These are phyloP conservation scores for Cephalotrichum gorgonifer DNA, from an alignment of 2,329 filamentous ascomycete genomes.

Conservation along the genomic window DNA sequence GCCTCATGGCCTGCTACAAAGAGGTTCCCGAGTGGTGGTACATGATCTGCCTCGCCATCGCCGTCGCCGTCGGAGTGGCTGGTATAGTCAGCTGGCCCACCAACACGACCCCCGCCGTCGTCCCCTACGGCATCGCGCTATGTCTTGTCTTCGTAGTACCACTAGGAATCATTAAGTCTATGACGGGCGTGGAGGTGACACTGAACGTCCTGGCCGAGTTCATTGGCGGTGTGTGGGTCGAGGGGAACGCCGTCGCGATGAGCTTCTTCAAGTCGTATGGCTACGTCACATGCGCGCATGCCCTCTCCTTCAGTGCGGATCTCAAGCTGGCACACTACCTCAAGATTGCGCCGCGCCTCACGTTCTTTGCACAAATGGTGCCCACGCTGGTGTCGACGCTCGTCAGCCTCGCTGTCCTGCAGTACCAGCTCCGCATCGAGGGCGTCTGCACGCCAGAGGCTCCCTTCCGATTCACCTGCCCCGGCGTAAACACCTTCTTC, in stretches of 20 bases:
- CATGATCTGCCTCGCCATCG: slow-evolving; percentile 17
- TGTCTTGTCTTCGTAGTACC: slow-evolving; percentile 32
- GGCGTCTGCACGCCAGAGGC: slow-evolving; percentile 17
- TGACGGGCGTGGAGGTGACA: slow-evolving; percentile 28
- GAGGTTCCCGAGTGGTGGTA: slow-evolving; percentile 41
- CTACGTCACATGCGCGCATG: slow-evolving; percentile 22
- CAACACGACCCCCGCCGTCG: slow-evolving; percentile 28
- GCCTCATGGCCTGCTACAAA: slow-evolving; percentile 34
- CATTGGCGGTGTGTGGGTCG: slow-evolving; percentile 30
- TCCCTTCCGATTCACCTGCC: slow-evolving; percentile 17
- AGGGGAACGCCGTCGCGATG: slow-evolving; percentile 34
- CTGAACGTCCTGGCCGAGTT: slow-evolving; percentile 37
- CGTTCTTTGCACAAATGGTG: slow-evolving; percentile 23
- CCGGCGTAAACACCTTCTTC: slow-evolving; percentile 21
- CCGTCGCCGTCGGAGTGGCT: slow-evolving; percentile 22
- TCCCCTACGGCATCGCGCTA: slow-evolving; percentile 30
- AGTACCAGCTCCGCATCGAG: slow-evolving; percentile 22
- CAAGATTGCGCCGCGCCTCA: slow-evolving; percentile 27
- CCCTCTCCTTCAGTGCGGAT: slow-evolving; percentile 23
- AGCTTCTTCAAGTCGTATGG: slow-evolving; percentile 35
- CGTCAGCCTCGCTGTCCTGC: slow-evolving; percentile 21
- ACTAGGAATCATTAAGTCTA: slow-evolving; percentile 31
- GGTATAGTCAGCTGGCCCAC: slow-evolving; percentile 28
- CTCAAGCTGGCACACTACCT: slow-evolving; percentile 31
- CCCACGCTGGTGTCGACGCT: slow-evolving; percentile 22